phyloP scores from a whole-genome alignment of 1,284 basidiomycete species.

The Cutaneotrichosporon cyanovorans region DNA sequence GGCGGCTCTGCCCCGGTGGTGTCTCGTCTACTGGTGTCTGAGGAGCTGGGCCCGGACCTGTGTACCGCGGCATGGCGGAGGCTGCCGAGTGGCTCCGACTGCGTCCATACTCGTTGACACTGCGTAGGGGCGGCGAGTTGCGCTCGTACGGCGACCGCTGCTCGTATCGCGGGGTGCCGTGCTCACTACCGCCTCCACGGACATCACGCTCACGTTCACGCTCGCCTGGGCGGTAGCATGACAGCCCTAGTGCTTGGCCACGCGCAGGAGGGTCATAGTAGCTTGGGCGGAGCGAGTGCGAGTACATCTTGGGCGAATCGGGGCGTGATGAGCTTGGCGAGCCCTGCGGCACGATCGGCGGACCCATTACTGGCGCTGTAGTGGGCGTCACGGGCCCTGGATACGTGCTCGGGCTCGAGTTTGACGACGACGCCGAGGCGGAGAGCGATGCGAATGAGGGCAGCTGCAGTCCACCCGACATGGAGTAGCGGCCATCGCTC shows the following conservation, averaged over 20 bases:
- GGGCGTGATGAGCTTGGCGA: slow-evolving; percentile 11
- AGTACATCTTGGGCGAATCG: slow-evolving; percentile 6
- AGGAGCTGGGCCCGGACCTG: slow-evolving; percentile 2
- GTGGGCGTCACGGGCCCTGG: slow-evolving; percentile 11
- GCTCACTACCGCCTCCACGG: no score
- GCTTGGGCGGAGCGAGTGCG: slow-evolving; percentile 7
- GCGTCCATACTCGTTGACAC: slow-evolving; percentile 7
- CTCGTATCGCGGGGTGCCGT: background rate
- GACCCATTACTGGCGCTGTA: slow-evolving; percentile 9
- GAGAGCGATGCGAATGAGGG: slow-evolving; percentile 10
- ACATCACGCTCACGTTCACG: slow-evolving; percentile 1
- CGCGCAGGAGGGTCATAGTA: slow-evolving; percentile 11
- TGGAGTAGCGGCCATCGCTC: slow-evolving; percentile 11
- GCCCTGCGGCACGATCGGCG: slow-evolving; percentile 2
- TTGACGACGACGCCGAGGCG: background rate
- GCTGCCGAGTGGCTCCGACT: slow-evolving; percentile 14
- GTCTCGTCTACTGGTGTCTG: slow-evolving; percentile 5
- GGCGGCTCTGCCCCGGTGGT: slow-evolving; percentile 28
- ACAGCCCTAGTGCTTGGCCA: background rate
- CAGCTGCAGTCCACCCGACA: slow-evolving; percentile 1
- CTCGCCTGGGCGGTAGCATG: background rate
- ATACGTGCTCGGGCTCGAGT: slow-evolving; percentile 2
- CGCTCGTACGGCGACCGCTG: background rate
- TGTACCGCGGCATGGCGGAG: slow-evolving; percentile 7
- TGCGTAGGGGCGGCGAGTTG: slow-evolving; percentile 7